These are phyloP conservation scores for Candida khao-thaluensis DNA, from an alignment of 805 yeast species.

Conservation along the genomic window DNA sequence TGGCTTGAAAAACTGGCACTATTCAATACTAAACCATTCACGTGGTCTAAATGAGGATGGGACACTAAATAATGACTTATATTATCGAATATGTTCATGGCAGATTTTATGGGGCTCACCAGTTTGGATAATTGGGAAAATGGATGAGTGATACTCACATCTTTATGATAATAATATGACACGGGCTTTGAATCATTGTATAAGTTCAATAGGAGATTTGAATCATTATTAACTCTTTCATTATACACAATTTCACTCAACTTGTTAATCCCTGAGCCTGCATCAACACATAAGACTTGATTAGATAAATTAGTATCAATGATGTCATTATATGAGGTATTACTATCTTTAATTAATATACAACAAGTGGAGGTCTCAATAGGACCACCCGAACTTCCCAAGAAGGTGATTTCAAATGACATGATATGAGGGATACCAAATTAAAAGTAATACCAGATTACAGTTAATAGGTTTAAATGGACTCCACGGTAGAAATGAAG, in stretches of 20 bases:
- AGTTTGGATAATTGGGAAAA: slow-evolving; percentile 17
- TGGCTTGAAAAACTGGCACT: slow-evolving; percentile 50
- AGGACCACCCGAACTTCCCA: slow-evolving; percentile 89
- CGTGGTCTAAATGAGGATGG: slow-evolving; percentile 85
- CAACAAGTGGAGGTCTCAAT: slow-evolving; percentile 68
- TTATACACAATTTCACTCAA: slow-evolving; percentile 43
- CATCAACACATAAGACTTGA: slow-evolving; percentile 64
- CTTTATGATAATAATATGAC: slow-evolving; percentile 18
- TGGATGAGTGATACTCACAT: slow-evolving; percentile 19
- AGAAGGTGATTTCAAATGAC: slow-evolving; percentile 57
- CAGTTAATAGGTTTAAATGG: background rate
- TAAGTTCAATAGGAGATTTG: slow-evolving; percentile 8
- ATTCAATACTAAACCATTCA: slow-evolving; percentile 65
- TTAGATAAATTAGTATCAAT: slow-evolving; percentile 23
- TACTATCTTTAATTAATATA: slow-evolving; percentile 58
- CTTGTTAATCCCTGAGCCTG: slow-evolving; percentile 69
- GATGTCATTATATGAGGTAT: slow-evolving; percentile 40
- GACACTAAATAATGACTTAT: slow-evolving; percentile 56
- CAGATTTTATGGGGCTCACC: slow-evolving; percentile 10
- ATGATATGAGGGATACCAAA: slow-evolving; percentile 10
- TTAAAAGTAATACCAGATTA: slow-evolving; percentile 1
- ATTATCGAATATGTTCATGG: slow-evolving; percentile 16
- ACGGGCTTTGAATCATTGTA: slow-evolving; percentile 32
- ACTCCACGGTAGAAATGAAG: no score
- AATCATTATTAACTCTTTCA: slow-evolving; percentile 17